Base-by-base conservation (phyloP, 257 asterid genomes). In the Henckelia pumila region DNA sequence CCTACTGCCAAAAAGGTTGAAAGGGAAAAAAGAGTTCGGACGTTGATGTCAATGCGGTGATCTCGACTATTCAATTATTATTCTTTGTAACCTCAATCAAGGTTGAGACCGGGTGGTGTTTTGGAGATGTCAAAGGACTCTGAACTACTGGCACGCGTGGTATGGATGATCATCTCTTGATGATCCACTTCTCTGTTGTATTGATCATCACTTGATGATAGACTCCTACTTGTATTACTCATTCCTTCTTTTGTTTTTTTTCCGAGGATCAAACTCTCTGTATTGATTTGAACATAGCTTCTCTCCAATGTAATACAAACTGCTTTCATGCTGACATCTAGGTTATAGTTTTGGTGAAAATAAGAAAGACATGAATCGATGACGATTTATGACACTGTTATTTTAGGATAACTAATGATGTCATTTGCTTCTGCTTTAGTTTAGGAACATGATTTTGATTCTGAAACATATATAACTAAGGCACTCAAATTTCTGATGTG, bases 21-120 rank as follows among this genome's bases (percentile, higher is more conserved):
- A 68, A 77, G 91, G 75, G 86, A 84, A 28, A 83, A 86, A 75
- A 83, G 79, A 44, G 89, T 91, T 0, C 65, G 76, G 69, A 86
- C 88, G 0, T 62, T 91, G 74, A 88, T 84, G 97, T 86, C 95
- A 13, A 83, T 91, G 96, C 84, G 96, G 50, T 88, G 60, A 57
- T 64, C 70, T 24, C 7, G 69, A 30, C 58, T 6, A 44, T 64
- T 32, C 28, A 3, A 8, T 35, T 22, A 8, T 21, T 47, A 50
- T 65, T 70, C 52, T 16, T 53, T 55, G 23, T 66, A 57, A 63
- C 56, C 76, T 84, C 94, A 81, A 78, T 78, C 85, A 83, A 83
- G 95, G 95, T 86, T 86, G 89, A 82, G 80, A 56, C 30, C 16
- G 11, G 8, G 26, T n/a, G 70, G 64, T 25, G 57, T 53, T 21